Conservation (phyloP, 2,329 filamentous ascomycete genomes). For the Paecilomyces sp. region DNA sequence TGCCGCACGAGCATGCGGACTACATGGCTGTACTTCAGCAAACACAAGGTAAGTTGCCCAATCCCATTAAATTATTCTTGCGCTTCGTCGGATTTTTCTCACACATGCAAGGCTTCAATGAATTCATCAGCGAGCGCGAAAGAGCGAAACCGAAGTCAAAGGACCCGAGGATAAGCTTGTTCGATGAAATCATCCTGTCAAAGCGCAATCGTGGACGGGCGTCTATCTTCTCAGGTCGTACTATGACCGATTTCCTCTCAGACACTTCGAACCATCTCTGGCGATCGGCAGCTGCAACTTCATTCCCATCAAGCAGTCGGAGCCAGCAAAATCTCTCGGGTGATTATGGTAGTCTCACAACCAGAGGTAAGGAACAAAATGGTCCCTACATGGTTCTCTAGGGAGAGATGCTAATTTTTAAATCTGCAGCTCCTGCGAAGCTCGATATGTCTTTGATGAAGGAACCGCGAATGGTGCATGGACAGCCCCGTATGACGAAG, state of each 20-base stretch:
- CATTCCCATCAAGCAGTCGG: constrained; percentile 48
- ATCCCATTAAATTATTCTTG: background rate
- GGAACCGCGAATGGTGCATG: constrained; percentile 83
- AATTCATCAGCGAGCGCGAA: constrained; percentile 59
- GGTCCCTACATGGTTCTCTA: background rate
- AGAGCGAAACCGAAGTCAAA: constrained; percentile 43
- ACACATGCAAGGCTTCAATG: constrained; percentile 46
- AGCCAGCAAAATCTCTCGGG: constrained; percentile 34
- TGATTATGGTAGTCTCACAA: constrained; percentile 47
- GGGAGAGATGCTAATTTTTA: background rate
- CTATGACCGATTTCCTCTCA: constrained; percentile 50
- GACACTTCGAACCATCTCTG: constrained; percentile 58
- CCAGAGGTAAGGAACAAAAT: constrained; percentile 35
- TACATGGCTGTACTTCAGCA: constrained; percentile 58
- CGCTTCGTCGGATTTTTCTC: background rate
- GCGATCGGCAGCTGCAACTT: constrained; percentile 54
- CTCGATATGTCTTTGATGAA: constrained; percentile 84
- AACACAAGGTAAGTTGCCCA: constrained; percentile 47
- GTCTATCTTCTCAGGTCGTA: constrained; percentile 47
- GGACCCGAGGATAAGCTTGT: constrained; percentile 52
- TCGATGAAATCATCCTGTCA: constrained; percentile 58
- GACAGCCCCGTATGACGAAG: constrained; percentile 60
- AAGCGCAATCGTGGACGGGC: constrained; percentile 57
- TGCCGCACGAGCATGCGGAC: constrained; percentile 57
- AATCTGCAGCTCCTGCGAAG: constrained; percentile 56